Base-by-base conservation (phyloP, 768 basidiomycete genomes). In the Panellus pusillus region DNA sequence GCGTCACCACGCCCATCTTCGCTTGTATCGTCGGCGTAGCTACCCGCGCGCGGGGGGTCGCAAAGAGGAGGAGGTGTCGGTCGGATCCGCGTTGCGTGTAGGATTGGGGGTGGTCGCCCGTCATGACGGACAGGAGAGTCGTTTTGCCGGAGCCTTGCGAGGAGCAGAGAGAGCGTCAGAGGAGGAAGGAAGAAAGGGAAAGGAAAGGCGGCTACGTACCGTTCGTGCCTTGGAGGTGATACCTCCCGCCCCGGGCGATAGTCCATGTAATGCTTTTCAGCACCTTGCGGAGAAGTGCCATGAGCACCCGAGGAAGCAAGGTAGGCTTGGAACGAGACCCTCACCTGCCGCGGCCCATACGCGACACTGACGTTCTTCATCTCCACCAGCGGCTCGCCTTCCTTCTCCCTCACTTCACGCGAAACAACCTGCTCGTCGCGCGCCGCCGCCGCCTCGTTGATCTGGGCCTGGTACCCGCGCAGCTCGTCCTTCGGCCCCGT, bases 81-180 rank as follows among this genome's bases (percentile, higher is more conserved):
- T 77, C 39, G 72, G 69, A 38, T 72, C 70, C 8, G 28, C 68
- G 67, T 64, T 92, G 90, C 5, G 86, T 86, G 73, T 89, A 98
- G 1, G 96, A 98, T 57, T 93, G 91, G 0, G 96, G 96, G 68
- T 98, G 96, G 66, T 96, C 93, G 20, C 96, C 96, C 0, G 93
- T 93, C 36, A 99, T 72, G 28, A 98, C 69, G 15, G 95, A 86
- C 18, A 98, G 77, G 6, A 98, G 84, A 0, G 96, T 98, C 0
- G 94, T 94, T 73, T 98, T 99, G 14, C 96, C 96, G 0, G 92
- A 93, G 41, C 96, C 91, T 91, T 24, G 24, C 2, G 24, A 24
- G 63, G 4, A 19, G 24, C 7, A 18, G 39, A 6, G 28, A 12
- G 7, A 18, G n/a, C 6, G 11, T 29, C 3, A 42, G 12, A 17